Base-by-base conservation (phyloP, 2,329 filamentous ascomycete species). In the Colletotrichum sp. region DNA sequence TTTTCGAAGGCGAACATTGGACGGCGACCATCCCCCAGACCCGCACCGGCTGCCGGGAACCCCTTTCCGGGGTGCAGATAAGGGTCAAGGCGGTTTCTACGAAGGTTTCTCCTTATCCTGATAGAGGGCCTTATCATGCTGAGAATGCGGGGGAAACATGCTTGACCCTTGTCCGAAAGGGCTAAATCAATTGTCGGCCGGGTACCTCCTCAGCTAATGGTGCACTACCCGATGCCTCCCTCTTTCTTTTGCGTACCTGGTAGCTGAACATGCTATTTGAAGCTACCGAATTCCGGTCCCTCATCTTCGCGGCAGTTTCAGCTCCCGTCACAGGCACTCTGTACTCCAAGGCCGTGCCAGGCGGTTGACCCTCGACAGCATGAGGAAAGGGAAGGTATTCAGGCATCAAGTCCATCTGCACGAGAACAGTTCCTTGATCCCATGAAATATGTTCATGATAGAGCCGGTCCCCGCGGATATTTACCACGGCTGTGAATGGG, bases 401-500 rank as follows among this genome's bases (percentile, higher is more conserved):
- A 1, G 83, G 83, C 72, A 93, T 78, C 59, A 92, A 78, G 0
- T 90, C 91, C 6, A 92, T 79, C 78, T 93, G 92, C 7, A 88
- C 83, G 18, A 94, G 82, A 12, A 91, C 90, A 0, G 90, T 93
- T 0, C 87, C 91, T 79, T 94, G 92, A 71, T 94, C 92, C 92
- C 93, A 94, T 16, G 89, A 87, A 21, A 94, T 92, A 77, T 93
- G 92, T 79, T 94, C 93, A 69, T 93, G 91, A 73, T 90, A 92
- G 43, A 52, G 43, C n/a, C 43, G 43, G 72, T 93, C 92, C 1
- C 92, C 92, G 0, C 92, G 87, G 68, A 94, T 86, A 34, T 91
- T 91, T 0, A 94, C 92, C 3, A 94, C 86, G 3, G 89, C 88
- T 1, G 91, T 92, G 64, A 93, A 88, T 0, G 92, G 90, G 9